phyloP scores from a whole-genome alignment of 75 land plant species.

The Pinus albicaulis region DNA sequence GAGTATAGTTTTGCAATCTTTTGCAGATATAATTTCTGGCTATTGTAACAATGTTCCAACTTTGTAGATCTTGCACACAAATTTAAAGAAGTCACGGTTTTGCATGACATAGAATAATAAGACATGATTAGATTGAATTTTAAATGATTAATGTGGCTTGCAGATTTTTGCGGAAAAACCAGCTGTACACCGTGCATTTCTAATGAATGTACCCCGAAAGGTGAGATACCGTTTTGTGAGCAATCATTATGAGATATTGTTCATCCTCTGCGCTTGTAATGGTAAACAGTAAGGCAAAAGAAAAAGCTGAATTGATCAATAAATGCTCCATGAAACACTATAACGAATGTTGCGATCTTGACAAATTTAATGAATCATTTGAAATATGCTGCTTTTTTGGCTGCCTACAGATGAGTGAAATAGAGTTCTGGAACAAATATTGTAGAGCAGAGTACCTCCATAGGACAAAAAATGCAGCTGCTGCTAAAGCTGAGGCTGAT shows the following conservation, averaged over 20 bases:
- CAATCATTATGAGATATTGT: not conserved
- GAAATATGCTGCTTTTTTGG: constrained; percentile 6
- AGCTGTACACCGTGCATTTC: constrained; percentile 90
- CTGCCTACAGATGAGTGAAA: constrained; percentile 68
- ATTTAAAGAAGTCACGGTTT: not conserved
- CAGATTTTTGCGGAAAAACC: constrained; percentile 99
- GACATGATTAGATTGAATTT: not conserved
- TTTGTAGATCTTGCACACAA: not conserved
- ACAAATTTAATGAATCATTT: not conserved
- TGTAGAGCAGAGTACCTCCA: constrained; percentile 88
- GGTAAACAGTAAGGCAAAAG: not conserved
- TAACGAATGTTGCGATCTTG: not conserved
- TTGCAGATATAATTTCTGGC: not conserved
- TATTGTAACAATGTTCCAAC: not conserved
- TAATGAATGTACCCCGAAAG: constrained; percentile 78
- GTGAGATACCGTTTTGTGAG: constrained; percentile 17
- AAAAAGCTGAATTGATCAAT: not conserved
- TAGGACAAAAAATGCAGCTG: constrained; percentile 69
- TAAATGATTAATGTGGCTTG: constrained; percentile 12
- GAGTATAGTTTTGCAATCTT: not conserved
- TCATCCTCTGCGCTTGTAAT: not conserved
- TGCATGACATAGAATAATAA: not conserved
- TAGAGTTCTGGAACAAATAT: constrained; percentile 95
- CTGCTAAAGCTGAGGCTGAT: constrained; percentile 97
- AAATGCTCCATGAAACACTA: not conserved